These are phyloP conservation scores for Epithemia pelagica DNA, from an alignment of 108 stramenopile species.

Conservation along the genomic window DNA sequence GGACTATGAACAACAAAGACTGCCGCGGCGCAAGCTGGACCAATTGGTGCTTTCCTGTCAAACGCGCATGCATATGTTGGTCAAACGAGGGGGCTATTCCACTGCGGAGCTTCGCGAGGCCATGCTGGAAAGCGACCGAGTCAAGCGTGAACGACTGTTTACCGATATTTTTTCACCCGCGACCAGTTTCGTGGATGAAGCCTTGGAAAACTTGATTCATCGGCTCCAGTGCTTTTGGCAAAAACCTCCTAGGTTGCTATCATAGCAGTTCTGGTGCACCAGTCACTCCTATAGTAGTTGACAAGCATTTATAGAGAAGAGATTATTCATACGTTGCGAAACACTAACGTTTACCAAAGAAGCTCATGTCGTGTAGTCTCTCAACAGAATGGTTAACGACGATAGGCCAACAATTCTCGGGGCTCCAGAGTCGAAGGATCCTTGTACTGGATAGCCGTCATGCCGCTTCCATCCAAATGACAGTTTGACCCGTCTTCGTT, in stretches of 20 bases:
- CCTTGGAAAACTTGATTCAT: slow-evolving; percentile 18
- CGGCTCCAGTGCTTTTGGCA: background rate
- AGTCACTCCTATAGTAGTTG: no score
- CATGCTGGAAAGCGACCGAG: slow-evolving; percentile 34
- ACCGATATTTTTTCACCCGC: slow-evolving; percentile 32
- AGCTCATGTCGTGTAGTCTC: no score
- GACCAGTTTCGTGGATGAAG: slow-evolving; percentile 20
- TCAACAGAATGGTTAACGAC: no score
- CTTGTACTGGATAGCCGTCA: slow-evolving; percentile 10
- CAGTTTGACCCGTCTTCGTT: slow-evolving; percentile 54
- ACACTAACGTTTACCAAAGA: no score
- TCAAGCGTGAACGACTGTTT: slow-evolving; percentile 32
- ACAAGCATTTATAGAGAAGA: no score
- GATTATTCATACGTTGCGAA: no score
- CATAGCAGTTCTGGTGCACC: no score
- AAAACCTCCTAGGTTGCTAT: no score
- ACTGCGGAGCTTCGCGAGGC: slow-evolving; percentile 26
- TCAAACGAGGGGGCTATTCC: slow-evolving; percentile 38
- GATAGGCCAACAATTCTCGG: slow-evolving; percentile 1
- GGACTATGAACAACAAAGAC: slow-evolving; percentile 21
- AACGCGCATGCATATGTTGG: slow-evolving; percentile 32
- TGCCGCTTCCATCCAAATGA: background rate
- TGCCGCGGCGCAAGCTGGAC: slow-evolving; percentile 11
- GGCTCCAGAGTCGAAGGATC: slow-evolving; percentile 31
- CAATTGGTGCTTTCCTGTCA: slow-evolving; percentile 38